Evolutionary conservation across 164 flowering plant species (phyloP).

Genomic region (Platanus orientalis): DNA sequence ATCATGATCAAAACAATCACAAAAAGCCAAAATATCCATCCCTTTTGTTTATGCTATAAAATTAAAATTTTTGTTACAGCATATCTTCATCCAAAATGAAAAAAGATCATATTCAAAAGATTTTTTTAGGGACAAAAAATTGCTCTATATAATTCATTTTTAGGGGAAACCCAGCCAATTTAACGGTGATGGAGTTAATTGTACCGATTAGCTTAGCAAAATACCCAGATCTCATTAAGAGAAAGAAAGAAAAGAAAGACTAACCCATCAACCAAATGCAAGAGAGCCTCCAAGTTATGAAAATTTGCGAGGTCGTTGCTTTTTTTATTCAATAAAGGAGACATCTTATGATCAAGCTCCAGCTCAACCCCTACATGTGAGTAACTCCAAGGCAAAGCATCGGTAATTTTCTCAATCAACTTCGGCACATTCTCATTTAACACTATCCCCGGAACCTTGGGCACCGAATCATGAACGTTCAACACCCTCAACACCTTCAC

Average conservation of each 20-base stretch:
- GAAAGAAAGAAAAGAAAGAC: slow-evolving; percentile 11
- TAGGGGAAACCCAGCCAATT: no score
- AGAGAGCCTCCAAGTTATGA: slow-evolving; percentile 71
- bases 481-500: slow-evolving; percentile 72
- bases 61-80: no score
- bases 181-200: no score
- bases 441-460: slow-evolving; percentile 59
- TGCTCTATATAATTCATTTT: no score
- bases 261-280: slow-evolving; percentile 81
- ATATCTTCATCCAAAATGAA: no score
- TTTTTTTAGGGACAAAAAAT: no score
- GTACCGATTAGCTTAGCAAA: no score
- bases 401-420: slow-evolving; percentile 28
- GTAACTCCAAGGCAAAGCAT: slow-evolving; percentile 58
- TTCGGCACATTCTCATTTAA: slow-evolving; percentile 44
- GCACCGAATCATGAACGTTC: slow-evolving; percentile 66
- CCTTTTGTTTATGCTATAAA: no score
- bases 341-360: slow-evolving; percentile 50
- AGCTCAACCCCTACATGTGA: slow-evolving; percentile 74
- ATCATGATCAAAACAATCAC: no score
- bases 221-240: no score
- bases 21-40: no score
- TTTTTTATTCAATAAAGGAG: slow-evolving; percentile 61
- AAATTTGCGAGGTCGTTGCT: slow-evolving; percentile 30
- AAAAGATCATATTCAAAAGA: no score